A percentile compares a stretch with the other conserved stretches of the same genome.
Evolutionary conservation across 345 rosid species (phyloP).

Genomic region (Eucalyptus guilfoylei): DNA sequence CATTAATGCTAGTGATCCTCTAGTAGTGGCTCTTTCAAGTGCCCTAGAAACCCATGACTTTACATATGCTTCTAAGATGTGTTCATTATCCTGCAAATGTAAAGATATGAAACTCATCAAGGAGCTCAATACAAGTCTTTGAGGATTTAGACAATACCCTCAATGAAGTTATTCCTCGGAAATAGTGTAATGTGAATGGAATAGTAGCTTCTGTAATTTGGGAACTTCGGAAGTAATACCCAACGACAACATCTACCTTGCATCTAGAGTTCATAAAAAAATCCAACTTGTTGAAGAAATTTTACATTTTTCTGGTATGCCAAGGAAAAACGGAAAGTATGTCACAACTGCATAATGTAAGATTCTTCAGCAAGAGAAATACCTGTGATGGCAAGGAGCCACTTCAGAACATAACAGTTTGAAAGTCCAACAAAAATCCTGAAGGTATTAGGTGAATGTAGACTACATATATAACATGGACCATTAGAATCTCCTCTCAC

Average conservation of each 20-base stretch:
- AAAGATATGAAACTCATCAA: not conserved
- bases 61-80: slow-evolving; percentile 57
- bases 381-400: not conserved
- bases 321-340: not conserved
- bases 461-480: not conserved
- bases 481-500: not conserved
- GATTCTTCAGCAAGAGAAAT: not conserved
- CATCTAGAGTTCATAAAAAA: not conserved
- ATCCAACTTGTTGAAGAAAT: not conserved
- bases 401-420: not conserved
- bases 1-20: slow-evolving; percentile 48
- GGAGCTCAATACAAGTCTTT: not conserved
- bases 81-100: slow-evolving; percentile 48
- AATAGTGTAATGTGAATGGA: not conserved
- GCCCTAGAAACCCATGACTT: slow-evolving; percentile 72
- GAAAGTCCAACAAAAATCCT: not conserved
- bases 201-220: not conserved
- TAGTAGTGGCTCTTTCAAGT: slow-evolving; percentile 56
- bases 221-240: not conserved
- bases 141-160: not conserved
- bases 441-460: not conserved
- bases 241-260: not conserved
- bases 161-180: not conserved
- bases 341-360: not conserved
- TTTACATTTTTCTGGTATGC: not conserved